Evolutionary conservation across 805 yeast species (phyloP), one percentile per base, ranked within the genome.

Genomic region (Cyberlindnera maritima): DNA sequence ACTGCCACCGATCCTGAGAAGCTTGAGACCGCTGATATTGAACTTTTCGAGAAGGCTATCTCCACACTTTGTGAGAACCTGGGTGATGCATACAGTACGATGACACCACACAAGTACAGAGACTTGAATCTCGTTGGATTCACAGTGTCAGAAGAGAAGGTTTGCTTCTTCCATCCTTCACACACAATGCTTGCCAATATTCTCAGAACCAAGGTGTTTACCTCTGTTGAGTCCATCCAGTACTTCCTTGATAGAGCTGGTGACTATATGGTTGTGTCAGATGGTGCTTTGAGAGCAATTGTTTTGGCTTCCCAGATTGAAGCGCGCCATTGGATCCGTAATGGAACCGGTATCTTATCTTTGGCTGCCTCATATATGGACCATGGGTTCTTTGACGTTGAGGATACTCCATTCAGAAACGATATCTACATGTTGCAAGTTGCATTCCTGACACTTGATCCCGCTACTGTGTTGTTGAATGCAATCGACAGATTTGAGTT

Each of bases 371-470:
- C 75, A 14, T 80, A 81, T 52, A 67, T 68, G 45, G 75, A 71
- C n/a, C 56, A 39, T 31, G 49, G 45, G 3, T 66, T 7, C 51
- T 62, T 4, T 67, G 74, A 59, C 62, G 73, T 2, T 76, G 75
- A 47, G 53, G 49, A 43, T 12, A 67, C 21, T 66, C 87, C 17
- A 70, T 90, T 25, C 90, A 78, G 57, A 45, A 74, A 91, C 50
- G 99, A 94, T 58, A 68, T 94, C 21, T 85, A 81, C 60, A 63
- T 89, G 49, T 73, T 77, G 4, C 99, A 94, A 58, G 50, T 72
- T 6, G 70, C 77, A 39, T 68, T 85, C 19, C 76, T 82, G 39
- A 74, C 77, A 41, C 53, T 63, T 67, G 50, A 68, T 80, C 34
- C 72, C 73, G 52, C 76, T 71, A 52, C 74, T 83, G 53, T 87